A percentile compares a stretch with the other conserved stretches of the same genome.
phyloP scores from a whole-genome alignment of 768 basidiomycete genomes.

The Suillus placidus region DNA sequence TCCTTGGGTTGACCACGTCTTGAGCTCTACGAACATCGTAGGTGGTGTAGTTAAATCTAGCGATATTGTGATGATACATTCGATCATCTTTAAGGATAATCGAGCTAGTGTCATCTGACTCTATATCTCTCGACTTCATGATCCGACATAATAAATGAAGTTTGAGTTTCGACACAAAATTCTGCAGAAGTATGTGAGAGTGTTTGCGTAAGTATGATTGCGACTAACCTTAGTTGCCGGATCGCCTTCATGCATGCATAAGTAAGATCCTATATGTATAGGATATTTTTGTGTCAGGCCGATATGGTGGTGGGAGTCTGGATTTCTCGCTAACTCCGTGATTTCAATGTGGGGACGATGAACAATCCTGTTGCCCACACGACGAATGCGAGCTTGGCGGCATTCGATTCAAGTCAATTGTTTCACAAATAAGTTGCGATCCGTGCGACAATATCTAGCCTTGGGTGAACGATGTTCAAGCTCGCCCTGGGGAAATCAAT shows the following conservation, averaged over 20 bases:
- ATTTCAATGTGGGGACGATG: not conserved
- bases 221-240: not conserved
- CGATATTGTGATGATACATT: no score
- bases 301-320: not conserved
- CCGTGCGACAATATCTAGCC: not conserved
- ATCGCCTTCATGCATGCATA: not conserved
- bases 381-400: constrained; percentile 3
- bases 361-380: not conserved
- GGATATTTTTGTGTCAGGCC: constrained; percentile 12
- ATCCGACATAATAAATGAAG: not conserved
- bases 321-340: not conserved
- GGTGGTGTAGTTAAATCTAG: no score
- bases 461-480: constrained; percentile 13
- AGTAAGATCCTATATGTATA: constrained; percentile 19
- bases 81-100: no score
- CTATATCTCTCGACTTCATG: not conserved
- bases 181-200: not conserved
- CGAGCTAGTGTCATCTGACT: not conserved
- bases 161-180: not conserved
- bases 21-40: no score
- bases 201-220: not conserved
- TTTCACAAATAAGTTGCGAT: not conserved
- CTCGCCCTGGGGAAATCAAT: constrained; percentile 11
- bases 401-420: not conserved
- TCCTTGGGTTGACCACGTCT: no score